Conservation (phyloP, 2,329 filamentous ascomycete genomes). For the Verticillium dahliae region DNA sequence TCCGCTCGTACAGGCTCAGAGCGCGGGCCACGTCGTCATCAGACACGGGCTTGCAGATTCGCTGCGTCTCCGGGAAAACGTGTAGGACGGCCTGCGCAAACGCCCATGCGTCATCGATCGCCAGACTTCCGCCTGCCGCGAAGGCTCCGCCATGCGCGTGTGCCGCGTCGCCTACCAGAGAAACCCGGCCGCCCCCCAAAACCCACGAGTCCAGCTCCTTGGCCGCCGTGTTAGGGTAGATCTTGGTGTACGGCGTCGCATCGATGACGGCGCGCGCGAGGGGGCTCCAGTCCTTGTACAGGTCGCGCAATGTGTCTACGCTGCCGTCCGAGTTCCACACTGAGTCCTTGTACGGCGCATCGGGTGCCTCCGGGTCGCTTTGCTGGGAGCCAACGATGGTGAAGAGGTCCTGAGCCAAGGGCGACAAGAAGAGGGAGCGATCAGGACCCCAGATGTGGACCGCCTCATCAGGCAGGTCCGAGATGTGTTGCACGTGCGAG, state of each 20-base stretch:
- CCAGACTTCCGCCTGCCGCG: constrained; percentile 31
- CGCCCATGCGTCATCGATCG: constrained; percentile 34
- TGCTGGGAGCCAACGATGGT: constrained; percentile 36
- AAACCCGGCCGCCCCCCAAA: constrained; percentile 24
- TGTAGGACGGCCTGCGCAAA: constrained; percentile 30
- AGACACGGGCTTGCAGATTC: not conserved
- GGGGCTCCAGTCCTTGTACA: constrained; percentile 35
- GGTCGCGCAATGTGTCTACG: constrained; percentile 25
- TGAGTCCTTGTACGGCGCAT: constrained; percentile 20
- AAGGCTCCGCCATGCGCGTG: constrained; percentile 34
- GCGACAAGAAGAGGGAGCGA: constrained; percentile 35
- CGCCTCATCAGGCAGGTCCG: constrained; percentile 31
- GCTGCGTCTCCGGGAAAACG: constrained; percentile 17
- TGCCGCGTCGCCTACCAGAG: constrained; percentile 31
- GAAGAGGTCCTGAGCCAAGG: constrained; percentile 31
- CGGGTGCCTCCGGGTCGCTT: constrained; percentile 23
- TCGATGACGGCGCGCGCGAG: constrained; percentile 30
- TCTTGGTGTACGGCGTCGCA: constrained; percentile 28
- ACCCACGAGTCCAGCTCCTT: constrained; percentile 33
- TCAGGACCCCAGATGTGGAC: constrained; percentile 36
- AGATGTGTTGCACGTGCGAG: constrained; percentile 29
- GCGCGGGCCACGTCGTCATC: constrained; percentile 18
- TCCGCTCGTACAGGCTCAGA: constrained; percentile 32
- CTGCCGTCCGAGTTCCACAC: constrained; percentile 31
- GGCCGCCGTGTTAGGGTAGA: constrained; percentile 36